phyloP scores from a whole-genome alignment of 768 basidiomycete genomes.

The Mycena capillaripes region DNA sequence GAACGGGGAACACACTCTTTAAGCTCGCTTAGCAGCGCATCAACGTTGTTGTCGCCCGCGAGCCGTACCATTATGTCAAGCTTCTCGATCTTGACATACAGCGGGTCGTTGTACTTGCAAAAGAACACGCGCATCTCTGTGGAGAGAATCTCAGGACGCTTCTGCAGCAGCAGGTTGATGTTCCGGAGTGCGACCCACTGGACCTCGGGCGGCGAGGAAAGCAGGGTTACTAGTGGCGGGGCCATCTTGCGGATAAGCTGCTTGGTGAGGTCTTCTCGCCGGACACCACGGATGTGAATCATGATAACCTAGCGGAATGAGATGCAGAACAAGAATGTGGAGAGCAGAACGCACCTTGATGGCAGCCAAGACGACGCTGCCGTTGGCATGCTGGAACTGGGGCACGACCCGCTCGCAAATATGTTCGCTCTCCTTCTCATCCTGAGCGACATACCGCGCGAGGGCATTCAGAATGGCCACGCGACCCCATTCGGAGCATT shows the following conservation, averaged over 20 bases:
- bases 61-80: slow-evolving; percentile 88
- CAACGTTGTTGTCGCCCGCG: slow-evolving; percentile 86
- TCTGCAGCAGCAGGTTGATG: slow-evolving; percentile 96
- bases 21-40: slow-evolving; percentile 94
- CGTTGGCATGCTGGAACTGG: slow-evolving; percentile 98
- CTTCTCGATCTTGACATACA: slow-evolving; percentile 99
- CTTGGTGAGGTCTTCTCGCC: slow-evolving; percentile 86
- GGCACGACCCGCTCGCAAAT: slow-evolving; percentile 99
- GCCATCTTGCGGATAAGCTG: slow-evolving; percentile 96
- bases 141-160: slow-evolving; percentile 88
- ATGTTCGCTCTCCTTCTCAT: slow-evolving; percentile 97
- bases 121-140: slow-evolving; percentile 99
- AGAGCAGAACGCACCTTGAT: slow-evolving; percentile 75
- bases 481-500: slow-evolving; percentile 99
- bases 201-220: slow-evolving; percentile 97
- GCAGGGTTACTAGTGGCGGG: slow-evolving; percentile 93
- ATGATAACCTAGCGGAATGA: slow-evolving; percentile 83
- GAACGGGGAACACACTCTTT: slow-evolving; percentile 80
- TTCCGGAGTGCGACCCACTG: slow-evolving; percentile 99
- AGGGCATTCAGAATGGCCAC: slow-evolving; percentile 93
- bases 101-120: slow-evolving; percentile 99
- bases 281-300: slow-evolving; percentile 93
- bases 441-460: slow-evolving; percentile 84
- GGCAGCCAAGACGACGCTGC: slow-evolving; percentile 95
- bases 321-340: neutral